Base-by-base conservation (phyloP, 306 rosid species). In the Notholithocarpus densiflorus region DNA sequence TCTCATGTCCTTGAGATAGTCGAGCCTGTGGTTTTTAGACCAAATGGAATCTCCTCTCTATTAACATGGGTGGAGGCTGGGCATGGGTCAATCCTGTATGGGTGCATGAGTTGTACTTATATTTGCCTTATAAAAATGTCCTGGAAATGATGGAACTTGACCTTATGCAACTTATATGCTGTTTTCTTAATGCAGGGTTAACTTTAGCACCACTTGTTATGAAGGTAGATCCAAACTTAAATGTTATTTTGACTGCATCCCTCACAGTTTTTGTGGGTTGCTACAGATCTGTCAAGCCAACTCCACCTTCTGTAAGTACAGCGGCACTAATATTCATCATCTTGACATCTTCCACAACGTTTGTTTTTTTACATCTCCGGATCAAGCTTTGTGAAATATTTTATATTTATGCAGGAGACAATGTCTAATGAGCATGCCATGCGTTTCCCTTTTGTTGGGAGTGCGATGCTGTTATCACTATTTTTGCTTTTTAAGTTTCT, bases 381-480 rank as follows among this genome's bases (percentile, higher is more conserved):
- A 37, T 66, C 51, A 34, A 82, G 70, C 34, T 61, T 82, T 21
- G 61, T 74, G 60, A 77, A 32, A 54, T 29, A 20, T 79, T 55
- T 75, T 19, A 71, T 69, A 66, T 75, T 83, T 29, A 23, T 89
- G 93, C 92, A 96, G 99, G 99, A 96, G 88, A 96, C 99, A 10
- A 96, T 96, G 99, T 96, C 99, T 6, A 96, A 90, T 70, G 99
- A 93, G 78, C 99, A 93, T 80, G 99, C 99, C 76, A 93, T 96
- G 98, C 97, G 99, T 52, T 96, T 96, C 73, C 99, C 99, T 4
- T 93, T 96, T 86, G 97, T 96, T 77, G 99, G 98, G 82, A 96
- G 99, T 90, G 99, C 99, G 34, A 93, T 96, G 99, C 83, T 96
- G 79, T 80, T 96, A 74, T 93, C 99, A 17, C 96, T 96, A 57